Evolutionary conservation across 169 alveolate genomes (phyloP), one percentile per base, ranked within the genome.

Genomic region (Plasmodium ovale): DNA sequence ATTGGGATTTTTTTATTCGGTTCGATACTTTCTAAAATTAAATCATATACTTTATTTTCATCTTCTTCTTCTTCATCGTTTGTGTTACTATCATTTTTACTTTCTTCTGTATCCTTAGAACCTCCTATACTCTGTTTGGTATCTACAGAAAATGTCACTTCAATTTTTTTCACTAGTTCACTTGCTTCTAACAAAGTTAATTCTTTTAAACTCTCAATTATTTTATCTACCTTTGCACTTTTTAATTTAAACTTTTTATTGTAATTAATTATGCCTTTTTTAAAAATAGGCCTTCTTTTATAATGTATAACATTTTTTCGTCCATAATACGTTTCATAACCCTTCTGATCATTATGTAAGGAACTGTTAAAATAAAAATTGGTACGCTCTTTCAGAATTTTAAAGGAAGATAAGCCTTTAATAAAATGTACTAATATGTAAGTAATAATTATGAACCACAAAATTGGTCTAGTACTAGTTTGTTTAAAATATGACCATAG

Each of bases 161-260:
- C 96, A 21, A 93, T 93, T 88, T 93, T 87, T 79, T 88, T 93
- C 25, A 93, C 96, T 64, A 93, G 59, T 71, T 93, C 96, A 21
- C 95, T 89, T 14, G 96, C 93, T 89, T 93, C 96, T 92, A 93
- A 58, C 16, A 93, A 87, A 3, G 95, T 92, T 56, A 93, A 79
- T 21, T 64, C 62, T 87, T 93, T 93, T 74, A 93, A 90, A 27
- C 89, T 91, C 19, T 77, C 94, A 25, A 93, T 67, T 23, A 93
- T 93, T 39, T 84, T 87, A 72, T 91, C 94, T 23, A 93, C 94
- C 60, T 88, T 93, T 67, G 72, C 79, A 23, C 92, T 72, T 51
- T 60, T 59, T 69, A 87, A 42, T 44, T 23, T 29, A 62, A 69
- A 84, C 3, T 39, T 58, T 12, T 47, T 62, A 25, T 65, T 59